A percentile compares a stretch with the other conserved stretches of the same genome.
phyloP scores from a whole-genome alignment of 176 grass and related monocot genomes.

The Juncus inflexus region DNA sequence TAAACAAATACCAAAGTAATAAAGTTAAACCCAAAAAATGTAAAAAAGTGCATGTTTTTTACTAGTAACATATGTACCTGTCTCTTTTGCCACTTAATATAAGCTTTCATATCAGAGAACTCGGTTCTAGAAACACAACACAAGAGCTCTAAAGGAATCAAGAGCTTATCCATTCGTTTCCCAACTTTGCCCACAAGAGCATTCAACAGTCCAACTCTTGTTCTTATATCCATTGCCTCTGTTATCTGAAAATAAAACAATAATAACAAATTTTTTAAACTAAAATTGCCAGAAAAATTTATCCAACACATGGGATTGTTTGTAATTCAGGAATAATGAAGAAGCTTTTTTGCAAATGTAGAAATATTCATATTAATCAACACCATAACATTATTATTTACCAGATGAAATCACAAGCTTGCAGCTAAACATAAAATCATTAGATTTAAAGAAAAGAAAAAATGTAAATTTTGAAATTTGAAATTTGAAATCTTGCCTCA shows the following conservation, averaged over 20 bases:
- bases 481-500: slow-evolving; percentile 55
- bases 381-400: too few species aligned
- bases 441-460: slow-evolving; percentile 1
- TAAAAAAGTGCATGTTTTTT: too few species aligned
- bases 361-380: too few species aligned
- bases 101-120: slow-evolving; percentile 98
- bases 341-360: too few species aligned
- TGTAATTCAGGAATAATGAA: too few species aligned
- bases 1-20: too few species aligned
- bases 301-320: too few species aligned
- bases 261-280: not conserved
- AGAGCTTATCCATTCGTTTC: slow-evolving; percentile 96
- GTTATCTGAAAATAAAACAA: slow-evolving; percentile 60
- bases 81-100: slow-evolving; percentile 98
- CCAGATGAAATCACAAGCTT: too few species aligned
- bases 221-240: slow-evolving; percentile 96
- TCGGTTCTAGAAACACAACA: slow-evolving; percentile 88
- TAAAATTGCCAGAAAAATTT: not conserved
- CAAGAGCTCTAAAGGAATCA: slow-evolving; percentile 92
- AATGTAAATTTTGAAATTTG: not conserved
- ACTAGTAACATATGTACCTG: slow-evolving; percentile 38
- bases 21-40: too few species aligned
- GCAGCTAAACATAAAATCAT: not conserved
- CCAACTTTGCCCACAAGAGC: slow-evolving; percentile 93
- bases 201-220: slow-evolving; percentile 90